phyloP scores from a whole-genome alignment of 2,329 filamentous ascomycete genomes.

The Teratosphaeria nubilosa region DNA sequence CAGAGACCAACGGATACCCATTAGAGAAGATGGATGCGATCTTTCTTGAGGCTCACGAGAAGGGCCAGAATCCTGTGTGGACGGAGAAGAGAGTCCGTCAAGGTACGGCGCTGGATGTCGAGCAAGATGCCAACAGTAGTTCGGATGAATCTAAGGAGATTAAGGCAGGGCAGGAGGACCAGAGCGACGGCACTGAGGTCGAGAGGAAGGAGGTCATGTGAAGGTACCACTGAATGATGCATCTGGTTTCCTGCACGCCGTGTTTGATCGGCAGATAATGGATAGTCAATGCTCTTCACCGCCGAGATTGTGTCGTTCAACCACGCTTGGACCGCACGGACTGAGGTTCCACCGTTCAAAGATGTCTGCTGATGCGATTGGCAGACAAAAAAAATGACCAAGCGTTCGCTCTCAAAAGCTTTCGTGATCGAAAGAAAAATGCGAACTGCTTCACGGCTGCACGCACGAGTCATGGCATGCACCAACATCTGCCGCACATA shows the following conservation, averaged over 20 bases:
- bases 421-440: no score
- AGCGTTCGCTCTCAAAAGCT: no score
- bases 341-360: no score
- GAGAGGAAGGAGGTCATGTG: neutral
- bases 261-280: neutral
- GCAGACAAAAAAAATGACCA: no score
- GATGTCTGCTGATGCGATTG: no score
- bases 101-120: neutral
- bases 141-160: neutral
- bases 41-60: neutral
- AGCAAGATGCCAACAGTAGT: neutral
- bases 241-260: neutral
- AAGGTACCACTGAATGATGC: neutral
- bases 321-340: no score
- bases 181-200: neutral
- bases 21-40: neutral
- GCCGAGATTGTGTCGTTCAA: no score
- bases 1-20: neutral
- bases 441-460: no score
- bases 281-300: no score
- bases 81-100: neutral
- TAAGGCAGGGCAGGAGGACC: neutral
- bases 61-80: neutral
- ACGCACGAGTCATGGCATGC: neutral
- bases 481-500: neutral